Evolutionary conservation across 2,329 filamentous ascomycete species (phyloP), one percentile per base, ranked within the genome.

Genomic region (Botrytis elliptica): DNA sequence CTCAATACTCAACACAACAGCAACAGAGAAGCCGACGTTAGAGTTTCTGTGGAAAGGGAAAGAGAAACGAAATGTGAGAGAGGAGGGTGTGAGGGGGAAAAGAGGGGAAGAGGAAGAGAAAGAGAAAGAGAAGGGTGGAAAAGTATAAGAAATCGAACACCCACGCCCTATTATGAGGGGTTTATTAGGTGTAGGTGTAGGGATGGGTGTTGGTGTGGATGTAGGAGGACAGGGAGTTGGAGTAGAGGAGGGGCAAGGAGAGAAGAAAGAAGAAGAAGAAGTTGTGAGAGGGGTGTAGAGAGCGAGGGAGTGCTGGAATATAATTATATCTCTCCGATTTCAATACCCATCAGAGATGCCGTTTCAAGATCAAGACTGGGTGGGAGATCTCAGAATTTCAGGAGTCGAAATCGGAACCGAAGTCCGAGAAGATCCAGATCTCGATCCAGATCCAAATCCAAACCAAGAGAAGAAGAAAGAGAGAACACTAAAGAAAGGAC

Each of bases 141-240:
- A 1, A 87, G 86, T 1, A 87, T 85, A 9, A 96, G 88, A 5
- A 91, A 75, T 18, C 77, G 73, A 20, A 80, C 65, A 4, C 79
- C 79, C 40, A 87, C 79, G 83, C 94, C 88, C 70, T 88, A 77
- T 49, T 73, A 60, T 10, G 83, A 83, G 29, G 84, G 84, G 57
- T 93, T 88, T 22, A 85, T 84, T 80, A 98, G 91, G 74, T 86
- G 85, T 22, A 4, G 44, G 20, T 49, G 44, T 49, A 22, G 20
- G 8, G 20, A 49, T 49, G 44, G 91, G 73, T 86, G 85, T 10
- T 89, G 80, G 4, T 1, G 90, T 94, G 8, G 91, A 93, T 12
- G 92, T 89, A 60, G 98, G 88, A 16, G 40, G 40, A 42, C 14
- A 12, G 14, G 40, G 16, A 42, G 90, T 94, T 7, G 91, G 93